phyloP scores from a whole-genome alignment of 2,329 filamentous ascomycete genomes.

The Mollisia scopiformis region DNA sequence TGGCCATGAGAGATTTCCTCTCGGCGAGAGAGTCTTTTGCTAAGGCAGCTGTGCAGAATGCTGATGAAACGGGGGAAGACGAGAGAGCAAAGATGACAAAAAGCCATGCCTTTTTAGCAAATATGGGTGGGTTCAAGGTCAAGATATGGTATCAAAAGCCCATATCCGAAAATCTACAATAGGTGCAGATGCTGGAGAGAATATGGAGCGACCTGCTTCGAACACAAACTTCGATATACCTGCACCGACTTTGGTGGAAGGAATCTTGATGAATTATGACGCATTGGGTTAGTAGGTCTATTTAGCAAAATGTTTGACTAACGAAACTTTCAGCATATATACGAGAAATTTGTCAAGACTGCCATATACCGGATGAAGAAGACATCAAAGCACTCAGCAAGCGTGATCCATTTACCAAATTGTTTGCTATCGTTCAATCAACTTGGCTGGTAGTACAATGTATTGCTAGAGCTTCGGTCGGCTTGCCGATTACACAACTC shows the following conservation, averaged over 20 bases:
- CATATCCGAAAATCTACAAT: no score
- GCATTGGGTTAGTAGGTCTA: background rate
- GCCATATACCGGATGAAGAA: background rate
- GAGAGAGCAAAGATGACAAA: background rate
- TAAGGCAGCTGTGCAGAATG: background rate
- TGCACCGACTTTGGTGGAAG: no score
- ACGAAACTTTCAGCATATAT: background rate
- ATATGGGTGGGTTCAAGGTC: slow-evolving; percentile 5
- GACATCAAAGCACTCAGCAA: background rate
- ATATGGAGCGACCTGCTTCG: no score
- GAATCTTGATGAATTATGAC: background rate
- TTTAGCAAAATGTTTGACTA: background rate
- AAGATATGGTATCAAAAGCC: background rate
- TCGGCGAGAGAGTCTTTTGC: background rate
- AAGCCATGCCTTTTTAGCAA: slow-evolving; percentile 2
- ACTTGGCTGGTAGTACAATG: slow-evolving; percentile 10
- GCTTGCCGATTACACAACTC: slow-evolving; percentile 4
- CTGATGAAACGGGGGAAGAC: background rate
- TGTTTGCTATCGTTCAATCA: slow-evolving; percentile 7
- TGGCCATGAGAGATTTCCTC: background rate
- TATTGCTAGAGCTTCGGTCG: background rate
- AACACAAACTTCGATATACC: no score
- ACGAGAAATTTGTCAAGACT: background rate
- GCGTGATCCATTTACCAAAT: slow-evolving; percentile 5
- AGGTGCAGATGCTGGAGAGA: no score